Percentiles rank a stretch among this genome's conserved stretches.
phyloP scores from a whole-genome alignment of 2,329 filamentous ascomycete genomes.

The Harringtonia lauricola region DNA sequence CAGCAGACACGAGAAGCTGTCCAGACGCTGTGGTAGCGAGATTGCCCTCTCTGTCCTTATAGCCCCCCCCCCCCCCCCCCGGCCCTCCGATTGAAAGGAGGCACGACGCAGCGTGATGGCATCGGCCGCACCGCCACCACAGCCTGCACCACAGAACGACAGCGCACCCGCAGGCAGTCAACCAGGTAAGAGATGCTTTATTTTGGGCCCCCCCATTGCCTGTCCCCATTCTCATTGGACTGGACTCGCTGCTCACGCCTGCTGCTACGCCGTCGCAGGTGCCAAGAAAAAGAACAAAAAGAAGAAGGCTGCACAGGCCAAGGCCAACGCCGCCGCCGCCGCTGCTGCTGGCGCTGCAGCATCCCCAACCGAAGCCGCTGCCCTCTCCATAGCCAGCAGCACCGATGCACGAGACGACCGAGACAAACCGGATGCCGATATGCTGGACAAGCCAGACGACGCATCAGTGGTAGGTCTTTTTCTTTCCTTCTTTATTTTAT shows the following conservation, averaged over 20 bases:
- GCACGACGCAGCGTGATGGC: slow-evolving; percentile 7
- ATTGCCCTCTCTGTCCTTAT: background rate
- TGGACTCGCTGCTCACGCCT: background rate
- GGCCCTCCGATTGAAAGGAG: background rate
- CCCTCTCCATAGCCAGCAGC: slow-evolving; percentile 2
- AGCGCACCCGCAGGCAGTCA: slow-evolving; percentile 1
- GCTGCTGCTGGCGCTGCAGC: slow-evolving; percentile 8
- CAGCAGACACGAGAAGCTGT: background rate
- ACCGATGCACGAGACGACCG: slow-evolving; percentile 10
- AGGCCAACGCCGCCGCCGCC: slow-evolving; percentile 27
- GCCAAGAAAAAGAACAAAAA: slow-evolving; percentile 51
- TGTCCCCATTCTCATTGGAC: too few species aligned
- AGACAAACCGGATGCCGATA: slow-evolving; percentile 13
- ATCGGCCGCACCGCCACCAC: slow-evolving; percentile 4
- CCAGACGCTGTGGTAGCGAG: background rate
- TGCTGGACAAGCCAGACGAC: slow-evolving; percentile 2
- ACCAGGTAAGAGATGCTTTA: too few species aligned
- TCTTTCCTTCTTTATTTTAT: too few species aligned
- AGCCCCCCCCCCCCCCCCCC: background rate
- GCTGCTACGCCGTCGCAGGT: slow-evolving; percentile 18
- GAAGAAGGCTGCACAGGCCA: slow-evolving; percentile 41
- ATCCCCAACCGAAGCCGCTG: slow-evolving; percentile 9
- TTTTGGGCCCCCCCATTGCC: too few species aligned
- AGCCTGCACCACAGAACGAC: slow-evolving; percentile 7
- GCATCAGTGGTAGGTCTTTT: slow-evolving; percentile 1